Percentiles rank a stretch among this genome's conserved stretches.
Conservation (phyloP, 2,329 filamentous ascomycete species). For the Thielaviopsis populi region DNA sequence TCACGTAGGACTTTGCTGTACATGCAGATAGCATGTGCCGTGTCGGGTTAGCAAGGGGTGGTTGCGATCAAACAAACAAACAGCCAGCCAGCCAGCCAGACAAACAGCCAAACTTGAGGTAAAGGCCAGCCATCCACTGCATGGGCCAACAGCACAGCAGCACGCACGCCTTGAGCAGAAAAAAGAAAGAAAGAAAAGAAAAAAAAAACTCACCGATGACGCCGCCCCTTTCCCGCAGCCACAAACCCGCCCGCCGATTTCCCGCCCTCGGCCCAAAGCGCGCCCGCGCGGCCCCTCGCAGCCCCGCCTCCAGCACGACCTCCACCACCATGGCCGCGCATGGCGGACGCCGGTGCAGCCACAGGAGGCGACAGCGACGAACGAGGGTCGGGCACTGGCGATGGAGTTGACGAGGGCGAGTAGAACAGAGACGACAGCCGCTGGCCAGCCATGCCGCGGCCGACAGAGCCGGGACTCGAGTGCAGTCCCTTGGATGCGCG, state of each 20-base stretch:
- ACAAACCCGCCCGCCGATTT: not conserved
- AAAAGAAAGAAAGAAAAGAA: no score
- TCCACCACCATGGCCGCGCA: not conserved
- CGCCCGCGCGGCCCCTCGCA: no score
- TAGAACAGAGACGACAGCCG: not conserved
- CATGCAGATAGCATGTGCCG: not conserved
- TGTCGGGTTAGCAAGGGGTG: not conserved
- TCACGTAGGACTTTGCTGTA: constrained; percentile 35
- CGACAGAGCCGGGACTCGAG: not conserved
- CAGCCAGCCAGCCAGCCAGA: not conserved
- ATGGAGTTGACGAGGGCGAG: not conserved
- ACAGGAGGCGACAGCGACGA: not conserved
- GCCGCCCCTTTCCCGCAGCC: not conserved
- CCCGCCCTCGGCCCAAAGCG: not conserved
- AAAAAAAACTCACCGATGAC: constrained; percentile 2
- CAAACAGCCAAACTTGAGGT: not conserved
- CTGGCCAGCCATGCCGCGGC: not conserved
- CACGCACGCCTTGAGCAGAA: not conserved
- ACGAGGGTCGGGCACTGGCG: not conserved
- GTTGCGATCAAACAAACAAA: no score
- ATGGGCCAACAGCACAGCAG: not conserved
- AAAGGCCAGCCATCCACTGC: not conserved
- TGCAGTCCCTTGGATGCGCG: not conserved
- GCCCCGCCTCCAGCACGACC: not conserved
- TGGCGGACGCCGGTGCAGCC: not conserved